Conservation (phyloP, 257 asterid genomes). For the Osmanthus fragrans region DNA sequence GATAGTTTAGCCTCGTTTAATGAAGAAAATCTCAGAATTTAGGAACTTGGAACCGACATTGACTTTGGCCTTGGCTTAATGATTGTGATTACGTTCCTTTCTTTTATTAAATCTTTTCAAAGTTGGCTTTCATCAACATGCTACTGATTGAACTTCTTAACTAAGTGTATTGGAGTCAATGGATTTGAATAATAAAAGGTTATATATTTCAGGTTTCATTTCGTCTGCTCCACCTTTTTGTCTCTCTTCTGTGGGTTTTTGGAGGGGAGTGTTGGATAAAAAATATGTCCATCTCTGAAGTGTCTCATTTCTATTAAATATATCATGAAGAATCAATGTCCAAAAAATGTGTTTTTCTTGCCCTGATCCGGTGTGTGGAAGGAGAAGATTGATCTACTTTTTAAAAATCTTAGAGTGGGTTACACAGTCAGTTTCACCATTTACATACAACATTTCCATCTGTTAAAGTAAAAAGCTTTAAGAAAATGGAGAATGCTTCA, state of each 20-base stretch:
- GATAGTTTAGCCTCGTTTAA: not conserved
- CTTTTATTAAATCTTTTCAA: not conserved
- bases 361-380: not conserved
- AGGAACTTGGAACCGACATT: not conserved
- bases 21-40: not conserved
- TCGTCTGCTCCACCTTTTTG: not conserved
- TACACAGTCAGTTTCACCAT: not conserved
- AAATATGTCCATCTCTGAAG: not conserved
- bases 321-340: not conserved
- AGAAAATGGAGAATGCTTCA: not conserved
- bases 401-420: not conserved
- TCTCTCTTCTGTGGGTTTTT: not conserved
- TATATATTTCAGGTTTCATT: too few species aligned
- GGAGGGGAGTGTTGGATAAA: not conserved
- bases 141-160: not conserved
- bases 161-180: not conserved
- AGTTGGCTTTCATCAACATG: slow-evolving; percentile 6
- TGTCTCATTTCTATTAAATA: not conserved
- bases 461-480: not conserved
- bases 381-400: not conserved
- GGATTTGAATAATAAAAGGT: not conserved
- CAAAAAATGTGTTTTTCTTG: too few species aligned
- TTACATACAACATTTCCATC: not conserved
- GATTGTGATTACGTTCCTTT: slow-evolving; percentile 6
- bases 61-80: not conserved